A percentile compares a stretch with the other conserved stretches of the same genome.
phyloP scores from a whole-genome alignment of 805 yeast genomes.

The Starmerella etchellsii region DNA sequence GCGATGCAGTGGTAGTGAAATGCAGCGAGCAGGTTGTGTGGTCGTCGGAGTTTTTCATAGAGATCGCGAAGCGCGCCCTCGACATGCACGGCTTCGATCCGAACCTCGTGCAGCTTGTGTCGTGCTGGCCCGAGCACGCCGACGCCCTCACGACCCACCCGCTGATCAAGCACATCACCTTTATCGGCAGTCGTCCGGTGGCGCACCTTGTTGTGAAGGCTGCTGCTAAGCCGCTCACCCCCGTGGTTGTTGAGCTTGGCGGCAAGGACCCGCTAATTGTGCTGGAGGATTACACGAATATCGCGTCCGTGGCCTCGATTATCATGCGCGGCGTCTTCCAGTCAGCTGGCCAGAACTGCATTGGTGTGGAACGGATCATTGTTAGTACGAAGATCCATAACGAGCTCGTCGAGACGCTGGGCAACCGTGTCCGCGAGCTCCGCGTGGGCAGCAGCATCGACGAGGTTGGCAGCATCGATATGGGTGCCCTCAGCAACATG shows the following conservation, averaged over 20 bases:
- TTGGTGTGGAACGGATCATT: slow-evolving; percentile 90
- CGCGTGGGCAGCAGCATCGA: slow-evolving; percentile 87
- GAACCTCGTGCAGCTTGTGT: slow-evolving; percentile 72
- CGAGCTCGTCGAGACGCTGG: slow-evolving; percentile 42
- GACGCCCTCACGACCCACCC: slow-evolving; percentile 76
- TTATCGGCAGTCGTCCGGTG: slow-evolving; percentile 90
- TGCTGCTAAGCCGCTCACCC: slow-evolving; percentile 79
- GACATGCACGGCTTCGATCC: slow-evolving; percentile 64
- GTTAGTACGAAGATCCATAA: slow-evolving; percentile 53
- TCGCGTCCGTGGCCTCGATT: slow-evolving; percentile 48
- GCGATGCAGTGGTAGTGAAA: slow-evolving; percentile 81
- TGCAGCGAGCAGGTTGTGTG: slow-evolving; percentile 95
- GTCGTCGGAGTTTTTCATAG: slow-evolving; percentile 73
- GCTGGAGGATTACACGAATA: slow-evolving; percentile 37
- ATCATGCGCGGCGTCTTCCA: slow-evolving; percentile 93
- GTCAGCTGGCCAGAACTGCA: slow-evolving; percentile 95
- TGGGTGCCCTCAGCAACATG: slow-evolving; percentile 90
- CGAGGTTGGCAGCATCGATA: slow-evolving; percentile 77
- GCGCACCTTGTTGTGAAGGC: slow-evolving; percentile 77
- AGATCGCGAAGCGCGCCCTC: slow-evolving; percentile 59
- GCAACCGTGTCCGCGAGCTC: slow-evolving; percentile 44
- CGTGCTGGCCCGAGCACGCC: slow-evolving; percentile 82
- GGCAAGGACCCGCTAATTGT: slow-evolving; percentile 90
- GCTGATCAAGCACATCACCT: slow-evolving; percentile 75
- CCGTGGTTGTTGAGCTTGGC: slow-evolving; percentile 90